Conservation (phyloP, 495 filamentous ascomycete genomes). For the Gamarada debralockiae region DNA sequence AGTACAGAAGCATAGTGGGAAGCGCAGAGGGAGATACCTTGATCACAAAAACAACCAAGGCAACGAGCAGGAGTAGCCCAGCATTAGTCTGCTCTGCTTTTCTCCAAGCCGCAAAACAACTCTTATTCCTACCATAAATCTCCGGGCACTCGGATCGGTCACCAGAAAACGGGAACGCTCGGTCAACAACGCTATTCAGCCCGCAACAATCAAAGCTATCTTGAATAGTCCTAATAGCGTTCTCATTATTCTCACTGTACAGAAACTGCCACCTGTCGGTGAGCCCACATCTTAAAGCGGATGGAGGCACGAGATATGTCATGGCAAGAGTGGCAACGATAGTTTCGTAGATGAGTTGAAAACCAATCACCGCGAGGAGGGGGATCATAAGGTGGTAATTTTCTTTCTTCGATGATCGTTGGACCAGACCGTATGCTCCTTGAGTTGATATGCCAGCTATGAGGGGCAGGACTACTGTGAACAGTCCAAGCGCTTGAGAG, state of each 20-base stretch:
- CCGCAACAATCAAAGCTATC: conserved; percentile 65
- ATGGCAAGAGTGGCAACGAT: conserved; percentile 34
- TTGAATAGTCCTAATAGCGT: conserved; percentile 56
- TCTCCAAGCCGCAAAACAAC: conserved; percentile 29
- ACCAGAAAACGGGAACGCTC: conserved; percentile 51
- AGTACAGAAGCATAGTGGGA: not conserved
- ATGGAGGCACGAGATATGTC: conserved; percentile 17
- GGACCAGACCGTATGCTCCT: conserved; percentile 19
- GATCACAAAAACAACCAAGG: conserved; percentile 23
- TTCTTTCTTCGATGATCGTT: conserved; percentile 19
- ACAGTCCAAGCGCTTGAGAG: conserved; percentile 38
- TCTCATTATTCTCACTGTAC: conserved; percentile 42
- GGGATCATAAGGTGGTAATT: conserved; percentile 32
- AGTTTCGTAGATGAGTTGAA: conserved; percentile 51
- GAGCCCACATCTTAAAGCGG: conserved; percentile 43
- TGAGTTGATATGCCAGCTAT: conserved; percentile 40
- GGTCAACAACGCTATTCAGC: conserved; percentile 48
- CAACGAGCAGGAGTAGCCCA: conserved; percentile 28
- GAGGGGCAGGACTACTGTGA: conserved; percentile 49
- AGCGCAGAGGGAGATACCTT: conserved; percentile 20
- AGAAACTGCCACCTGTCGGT: conserved; percentile 48
- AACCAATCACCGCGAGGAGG: conserved; percentile 46
- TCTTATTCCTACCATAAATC: conserved; percentile 13
- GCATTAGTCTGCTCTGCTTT: conserved; percentile 26
- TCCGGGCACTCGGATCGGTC: conserved; percentile 10